Evolutionary conservation across 768 basidiomycete genomes (phyloP).

Genomic region (Psilocybe azurescens): DNA sequence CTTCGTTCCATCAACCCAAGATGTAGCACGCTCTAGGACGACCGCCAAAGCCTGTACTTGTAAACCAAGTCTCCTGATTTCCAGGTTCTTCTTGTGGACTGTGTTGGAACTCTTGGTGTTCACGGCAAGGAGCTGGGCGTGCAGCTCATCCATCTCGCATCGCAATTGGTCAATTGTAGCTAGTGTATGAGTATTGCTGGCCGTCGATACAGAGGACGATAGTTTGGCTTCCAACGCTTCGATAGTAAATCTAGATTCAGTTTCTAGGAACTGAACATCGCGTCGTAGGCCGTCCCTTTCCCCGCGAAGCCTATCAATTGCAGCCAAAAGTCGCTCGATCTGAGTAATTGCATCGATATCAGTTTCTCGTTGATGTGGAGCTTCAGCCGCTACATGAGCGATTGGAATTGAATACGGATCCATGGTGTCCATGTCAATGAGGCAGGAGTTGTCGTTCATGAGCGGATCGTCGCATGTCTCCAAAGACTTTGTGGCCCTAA

Average conservation of each 20-base stretch:
- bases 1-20: background rate
- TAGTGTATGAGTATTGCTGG: slow-evolving; percentile 24
- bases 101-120: slow-evolving; percentile 19
- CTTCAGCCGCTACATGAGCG: background rate
- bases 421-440: slow-evolving; percentile 26
- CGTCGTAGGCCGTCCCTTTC: slow-evolving; percentile 70
- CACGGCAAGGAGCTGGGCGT: slow-evolving; percentile 23
- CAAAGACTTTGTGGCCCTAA: slow-evolving; percentile 24
- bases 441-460: slow-evolving; percentile 23
- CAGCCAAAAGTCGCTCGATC: slow-evolving; percentile 61
- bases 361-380: slow-evolving; percentile 12
- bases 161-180: slow-evolving; percentile 31
- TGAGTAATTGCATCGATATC: slow-evolving; percentile 41
- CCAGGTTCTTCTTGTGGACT: slow-evolving; percentile 30
- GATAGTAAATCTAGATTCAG: slow-evolving; percentile 67
- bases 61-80: slow-evolving; percentile 37
- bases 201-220: slow-evolving; percentile 28
- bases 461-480: slow-evolving; percentile 24
- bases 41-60: slow-evolving; percentile 23
- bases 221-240: slow-evolving; percentile 63
- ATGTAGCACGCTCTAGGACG: slow-evolving; percentile 15
- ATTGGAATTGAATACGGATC: slow-evolving; percentile 16
- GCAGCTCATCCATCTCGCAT: slow-evolving; percentile 34
- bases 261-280: slow-evolving; percentile 69
- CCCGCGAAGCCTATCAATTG: slow-evolving; percentile 68